Conservation (phyloP, 768 basidiomycete genomes). For the Psilocybe cubensis region DNA sequence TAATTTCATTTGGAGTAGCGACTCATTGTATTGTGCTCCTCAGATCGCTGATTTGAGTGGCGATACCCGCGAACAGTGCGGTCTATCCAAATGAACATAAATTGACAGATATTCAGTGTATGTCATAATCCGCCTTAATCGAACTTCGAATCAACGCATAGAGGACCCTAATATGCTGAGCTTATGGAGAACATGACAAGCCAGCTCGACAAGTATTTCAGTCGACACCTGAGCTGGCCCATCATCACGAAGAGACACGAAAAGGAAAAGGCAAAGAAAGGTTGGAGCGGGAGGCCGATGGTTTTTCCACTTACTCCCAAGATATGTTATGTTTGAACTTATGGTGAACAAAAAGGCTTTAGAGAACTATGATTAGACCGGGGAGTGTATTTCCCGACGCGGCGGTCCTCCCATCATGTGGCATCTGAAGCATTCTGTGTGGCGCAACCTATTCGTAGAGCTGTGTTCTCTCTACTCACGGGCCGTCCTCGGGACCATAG, state of each 20-base stretch:
- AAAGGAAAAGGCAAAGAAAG: neutral
- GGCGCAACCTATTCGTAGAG: constrained; percentile 4
- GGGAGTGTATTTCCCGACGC: constrained; percentile 10
- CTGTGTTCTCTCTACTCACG: neutral
- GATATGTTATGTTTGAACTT: neutral
- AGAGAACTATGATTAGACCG: constrained; percentile 5
- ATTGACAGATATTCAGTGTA: neutral
- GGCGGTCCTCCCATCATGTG: constrained; percentile 5
- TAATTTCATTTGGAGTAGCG: neutral
- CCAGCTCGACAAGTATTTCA: neutral
- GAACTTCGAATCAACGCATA: neutral
- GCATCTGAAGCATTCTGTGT: constrained; percentile 5
- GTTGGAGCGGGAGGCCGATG: neutral
- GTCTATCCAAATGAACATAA: neutral
- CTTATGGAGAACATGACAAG: neutral
- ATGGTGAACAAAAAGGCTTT: neutral
- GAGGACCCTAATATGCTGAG: neutral
- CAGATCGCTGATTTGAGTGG: neutral
- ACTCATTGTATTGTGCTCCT: neutral
- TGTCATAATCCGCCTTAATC: neutral
- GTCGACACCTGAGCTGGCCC: neutral
- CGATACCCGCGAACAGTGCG: neutral
- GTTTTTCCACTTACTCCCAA: constrained; percentile 1
- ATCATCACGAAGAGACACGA: neutral
- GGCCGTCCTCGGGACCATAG: neutral